Percentiles rank a stretch among this genome's conserved stretches.
These are phyloP conservation scores for Globisporangium lucens DNA, from an alignment of 352 stramenopile species.

Conservation along the genomic window DNA sequence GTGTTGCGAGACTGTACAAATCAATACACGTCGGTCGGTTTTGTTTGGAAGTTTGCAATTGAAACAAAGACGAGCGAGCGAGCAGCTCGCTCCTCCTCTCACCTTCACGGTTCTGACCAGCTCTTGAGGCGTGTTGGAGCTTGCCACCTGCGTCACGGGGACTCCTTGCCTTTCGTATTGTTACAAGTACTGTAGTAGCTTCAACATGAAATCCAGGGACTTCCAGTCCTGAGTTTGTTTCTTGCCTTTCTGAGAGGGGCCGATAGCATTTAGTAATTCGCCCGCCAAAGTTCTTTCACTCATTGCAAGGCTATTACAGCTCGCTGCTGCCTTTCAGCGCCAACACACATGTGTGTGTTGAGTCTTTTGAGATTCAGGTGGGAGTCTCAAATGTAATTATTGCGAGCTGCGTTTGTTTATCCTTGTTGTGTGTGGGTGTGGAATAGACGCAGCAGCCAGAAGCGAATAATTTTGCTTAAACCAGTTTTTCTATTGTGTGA, in stretches of 20 bases:
- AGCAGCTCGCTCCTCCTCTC: not conserved
- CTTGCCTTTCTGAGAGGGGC: not conserved
- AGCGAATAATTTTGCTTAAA: not conserved
- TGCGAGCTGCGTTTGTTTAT: not conserved
- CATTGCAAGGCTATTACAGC: not conserved
- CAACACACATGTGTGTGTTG: no score
- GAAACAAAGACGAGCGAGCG: not conserved
- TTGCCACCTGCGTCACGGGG: not conserved
- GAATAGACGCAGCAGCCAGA: not conserved
- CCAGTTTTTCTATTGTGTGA: not conserved
- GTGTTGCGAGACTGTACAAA: not conserved
- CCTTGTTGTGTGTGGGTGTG: not conserved
- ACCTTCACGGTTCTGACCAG: no score
- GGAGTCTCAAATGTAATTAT: not conserved
- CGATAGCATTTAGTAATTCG: not conserved
- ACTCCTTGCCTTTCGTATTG: not conserved
- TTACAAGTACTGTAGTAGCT: not conserved
- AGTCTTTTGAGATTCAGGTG: not conserved
- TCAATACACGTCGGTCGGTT: not conserved
- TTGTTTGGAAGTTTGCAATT: not conserved
- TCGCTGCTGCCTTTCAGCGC: no score
- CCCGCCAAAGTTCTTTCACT: not conserved
- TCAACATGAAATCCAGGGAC: not conserved
- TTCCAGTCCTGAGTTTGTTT: not conserved
- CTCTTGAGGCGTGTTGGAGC: not conserved